Percentiles rank a stretch among this genome's conserved stretches.
Conservation (phyloP, 1,139 yeast genomes). For the Geotrichum fermentans region DNA sequence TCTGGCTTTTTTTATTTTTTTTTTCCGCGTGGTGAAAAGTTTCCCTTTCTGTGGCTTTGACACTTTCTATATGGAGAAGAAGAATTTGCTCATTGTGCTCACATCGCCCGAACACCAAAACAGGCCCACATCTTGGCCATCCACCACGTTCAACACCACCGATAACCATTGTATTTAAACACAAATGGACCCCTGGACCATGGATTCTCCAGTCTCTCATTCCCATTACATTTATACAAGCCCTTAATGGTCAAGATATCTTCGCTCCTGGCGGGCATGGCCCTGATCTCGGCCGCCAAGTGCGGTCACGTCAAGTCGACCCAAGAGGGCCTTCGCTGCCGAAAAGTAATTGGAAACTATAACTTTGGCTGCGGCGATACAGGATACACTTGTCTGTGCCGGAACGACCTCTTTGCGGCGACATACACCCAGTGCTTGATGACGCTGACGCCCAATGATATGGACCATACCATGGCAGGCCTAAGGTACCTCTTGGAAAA, state of each 20-base stretch:
- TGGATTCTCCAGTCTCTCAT: too few species aligned
- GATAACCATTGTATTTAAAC: too few species aligned
- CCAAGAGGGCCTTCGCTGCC: slow-evolving; percentile 5
- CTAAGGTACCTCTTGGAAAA: not conserved
- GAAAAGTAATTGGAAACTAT: slow-evolving; percentile 2
- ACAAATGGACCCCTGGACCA: too few species aligned
- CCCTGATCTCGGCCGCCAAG: not conserved
- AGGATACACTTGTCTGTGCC: slow-evolving; percentile 3
- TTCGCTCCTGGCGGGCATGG: not conserved
- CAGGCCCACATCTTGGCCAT: too few species aligned
- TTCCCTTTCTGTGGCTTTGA: too few species aligned
- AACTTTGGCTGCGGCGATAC: slow-evolving; percentile 8
- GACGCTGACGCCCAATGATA: not conserved
- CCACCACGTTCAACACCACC: too few species aligned
- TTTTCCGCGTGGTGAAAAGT: too few species aligned
- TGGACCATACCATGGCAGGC: not conserved
- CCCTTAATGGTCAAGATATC: not conserved
- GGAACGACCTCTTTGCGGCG: not conserved
- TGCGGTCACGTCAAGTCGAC: slow-evolving; percentile 10
- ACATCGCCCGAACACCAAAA: too few species aligned
- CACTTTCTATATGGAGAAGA: too few species aligned
- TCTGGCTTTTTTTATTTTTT: too few species aligned
- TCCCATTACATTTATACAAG: too few species aligned
- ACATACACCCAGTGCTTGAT: slow-evolving; percentile 3
- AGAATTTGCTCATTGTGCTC: too few species aligned